Base-by-base conservation (phyloP, 768 basidiomycete genomes). In the Mycena maculata region DNA sequence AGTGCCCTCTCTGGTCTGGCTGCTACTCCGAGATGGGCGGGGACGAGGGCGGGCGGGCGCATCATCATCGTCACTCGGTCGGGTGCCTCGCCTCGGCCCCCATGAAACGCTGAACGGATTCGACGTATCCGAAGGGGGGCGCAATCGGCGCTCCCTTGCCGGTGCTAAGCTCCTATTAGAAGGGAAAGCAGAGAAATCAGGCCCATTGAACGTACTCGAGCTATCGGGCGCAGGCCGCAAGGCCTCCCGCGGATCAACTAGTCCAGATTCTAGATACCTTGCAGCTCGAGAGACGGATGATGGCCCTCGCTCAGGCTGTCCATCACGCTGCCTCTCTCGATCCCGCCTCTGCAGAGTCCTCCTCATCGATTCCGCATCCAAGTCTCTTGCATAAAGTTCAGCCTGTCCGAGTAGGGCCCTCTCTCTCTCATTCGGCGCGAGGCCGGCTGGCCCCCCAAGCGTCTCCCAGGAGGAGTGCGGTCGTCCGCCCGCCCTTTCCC, bases 261-360 rank as follows among this genome's bases (percentile, higher is more conserved):
- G 54, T 15, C 68, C 68, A 27, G 58, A 60, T 28, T 70, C 69
- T 9, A 70, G 61, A 41, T 66, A 66, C 23, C 65, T 62, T 27
- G 57, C 65, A 33, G 69, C 64, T 3, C 60, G 56, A 23, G 64
- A 65, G 23, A 54, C 20, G 12, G 63, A 42, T 2, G 63, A 48
- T 25, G 44, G 49, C 13, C 50, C 58, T 16, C 38, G 54, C 38
- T 41, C 61, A 31, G 45, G 55, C 49, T 36, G 58, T 13, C 61
- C 63, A 11, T 58, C 67, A 2, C 60, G 49, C 45, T 54, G 56
- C 10, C 27, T 50, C n/a, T 59, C 56, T 56, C 54, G 15, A 9
- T 60, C 49, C 49, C 58, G 56, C 42, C 66, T 33, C 38, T 63
- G 50, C 16, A 60, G 18, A 12, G 61, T 48, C 16, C 66, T 54